Base-by-base conservation (phyloP, 2,329 filamentous ascomycete genomes). In the Fusarium protoensiforme region DNA sequence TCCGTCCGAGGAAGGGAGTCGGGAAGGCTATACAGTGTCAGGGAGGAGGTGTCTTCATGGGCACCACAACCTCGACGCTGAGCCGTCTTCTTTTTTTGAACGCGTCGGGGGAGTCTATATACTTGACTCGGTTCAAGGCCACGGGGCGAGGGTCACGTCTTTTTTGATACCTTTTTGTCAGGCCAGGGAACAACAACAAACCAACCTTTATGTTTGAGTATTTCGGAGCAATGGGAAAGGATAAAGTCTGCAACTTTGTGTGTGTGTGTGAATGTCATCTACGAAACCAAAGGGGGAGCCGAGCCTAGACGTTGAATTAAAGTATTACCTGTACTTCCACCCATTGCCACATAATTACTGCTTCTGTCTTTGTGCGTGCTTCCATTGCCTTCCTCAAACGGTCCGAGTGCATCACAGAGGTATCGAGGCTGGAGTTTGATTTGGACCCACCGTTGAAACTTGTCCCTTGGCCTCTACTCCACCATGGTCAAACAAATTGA, bases 121-220 rank as follows among this genome's bases (percentile, higher is more conserved):
- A 35, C 62, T 74, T 72, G 61, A 61, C 67, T 39, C 46, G 56
- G 56, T 57, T 68, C 57, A 60, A 65, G 57, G 64, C 61, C 64
- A n/a, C 36, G 59, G 33, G 63, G 59, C 56, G 31, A 68, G 61
- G 75, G 65, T 62, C 33, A 68, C 67, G 66, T 77, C 65, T 73
- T 77, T 73, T 75, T 78, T 61, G 66, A 73, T 74, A 76, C 74
- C 75, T 76, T 76, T 64, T 70, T 74, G 61, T 76, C 71, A 69
- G 67, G 71, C 66, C 67, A 63, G 66, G 64, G 57, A 63, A 71
- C 65, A 74, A 71, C 43, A 31, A 11, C 46, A 51, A 29, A 48
- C 22, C 24, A 53, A 53, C 41, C 73, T 62, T 74, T 65, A 71
- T 74, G 46, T 53, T 77, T 61, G 73, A 70, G 69, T 74, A 74